phyloP scores from a whole-genome alignment of 2,329 filamentous ascomycete species.

The Penicillium hesseltinei region DNA sequence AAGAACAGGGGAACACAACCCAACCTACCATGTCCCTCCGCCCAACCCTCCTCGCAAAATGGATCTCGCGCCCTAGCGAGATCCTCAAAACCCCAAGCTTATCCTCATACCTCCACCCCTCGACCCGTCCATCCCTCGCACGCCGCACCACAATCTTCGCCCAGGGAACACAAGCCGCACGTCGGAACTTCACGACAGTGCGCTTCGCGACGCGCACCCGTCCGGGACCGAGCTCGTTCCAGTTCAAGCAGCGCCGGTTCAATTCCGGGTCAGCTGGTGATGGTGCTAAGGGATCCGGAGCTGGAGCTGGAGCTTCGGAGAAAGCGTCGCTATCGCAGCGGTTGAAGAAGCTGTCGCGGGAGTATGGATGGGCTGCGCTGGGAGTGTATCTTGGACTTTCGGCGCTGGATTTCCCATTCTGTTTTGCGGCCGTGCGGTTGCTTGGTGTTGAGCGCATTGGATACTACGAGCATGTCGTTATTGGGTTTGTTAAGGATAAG shows the following conservation, averaged over 20 bases:
- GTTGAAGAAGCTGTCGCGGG: conserved; percentile 78
- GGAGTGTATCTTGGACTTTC: conserved; percentile 87
- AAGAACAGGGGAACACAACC: neutral
- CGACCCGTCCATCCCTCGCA: neutral
- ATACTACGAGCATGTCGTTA: conserved; percentile 46
- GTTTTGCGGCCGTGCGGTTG: conserved; percentile 80
- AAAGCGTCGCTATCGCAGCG: conserved; percentile 62
- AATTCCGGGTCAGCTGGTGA: conserved; percentile 18
- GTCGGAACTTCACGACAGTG: conserved; percentile 1
- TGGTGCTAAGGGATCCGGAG: conserved; percentile 3
- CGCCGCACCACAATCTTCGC: conserved; percentile 7
- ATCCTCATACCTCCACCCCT: neutral
- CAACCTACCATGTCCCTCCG: conserved; percentile 14
- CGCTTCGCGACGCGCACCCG: neutral
- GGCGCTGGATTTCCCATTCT: conserved; percentile 89
- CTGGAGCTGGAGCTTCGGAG: conserved; percentile 23
- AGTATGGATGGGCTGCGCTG: conserved; percentile 91
- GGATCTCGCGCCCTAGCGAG: conserved; percentile 20
- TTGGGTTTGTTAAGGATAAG: conserved; percentile 38
- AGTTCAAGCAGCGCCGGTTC: conserved; percentile 21
- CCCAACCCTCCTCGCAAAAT: conserved; percentile 18
- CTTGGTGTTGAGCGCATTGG: conserved; percentile 86
- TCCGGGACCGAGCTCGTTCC: conserved; percentile 1
- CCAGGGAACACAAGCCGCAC: neutral
- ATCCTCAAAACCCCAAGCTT: conserved; percentile 12